Percentiles rank a stretch among this genome's conserved stretches.
phyloP scores from a whole-genome alignment of 331 rosid genomes.

The Saraca asoca region DNA sequence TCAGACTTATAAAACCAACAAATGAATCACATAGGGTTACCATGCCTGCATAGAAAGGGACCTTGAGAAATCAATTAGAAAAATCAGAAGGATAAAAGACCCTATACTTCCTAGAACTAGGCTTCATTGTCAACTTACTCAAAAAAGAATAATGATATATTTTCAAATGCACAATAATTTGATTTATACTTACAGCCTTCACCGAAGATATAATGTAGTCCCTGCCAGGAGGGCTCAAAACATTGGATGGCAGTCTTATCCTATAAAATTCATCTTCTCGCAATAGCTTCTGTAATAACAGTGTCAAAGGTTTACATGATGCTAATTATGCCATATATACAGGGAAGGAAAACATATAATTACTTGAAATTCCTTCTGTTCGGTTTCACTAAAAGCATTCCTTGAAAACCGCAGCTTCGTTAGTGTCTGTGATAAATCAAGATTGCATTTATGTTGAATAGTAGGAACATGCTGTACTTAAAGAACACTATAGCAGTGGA shows the following conservation, averaged over 20 bases:
- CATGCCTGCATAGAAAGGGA: constrained; percentile 11
- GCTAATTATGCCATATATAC: background rate
- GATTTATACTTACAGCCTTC: constrained; percentile 68
- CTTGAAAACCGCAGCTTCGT: constrained; percentile 91
- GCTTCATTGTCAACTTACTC: too few relatives aligned
- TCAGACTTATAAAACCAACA: constrained; percentile 9
- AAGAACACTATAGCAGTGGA: too few relatives aligned
- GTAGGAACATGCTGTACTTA: background rate
- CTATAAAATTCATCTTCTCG: constrained; percentile 79
- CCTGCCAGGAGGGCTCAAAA: constrained; percentile 65
- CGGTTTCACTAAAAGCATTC: constrained; percentile 59
- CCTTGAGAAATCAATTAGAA: background rate
- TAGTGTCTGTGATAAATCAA: constrained; percentile 59
- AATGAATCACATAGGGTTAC: background rate
- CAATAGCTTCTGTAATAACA: constrained; percentile 58
- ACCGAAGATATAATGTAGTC: constrained; percentile 72
- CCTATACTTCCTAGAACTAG: too few relatives aligned
- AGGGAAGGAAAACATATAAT: constrained; percentile 12
- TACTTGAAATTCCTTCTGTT: constrained; percentile 67
- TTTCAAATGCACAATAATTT: constrained; percentile 18
- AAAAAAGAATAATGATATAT: background rate
- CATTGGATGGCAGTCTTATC: constrained; percentile 85
- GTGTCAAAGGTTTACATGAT: constrained; percentile 20
- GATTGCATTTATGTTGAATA: constrained; percentile 27
- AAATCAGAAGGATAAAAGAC: too few relatives aligned